Conservation (phyloP, 202 grass and related monocot genomes). For the Brachypodium distachyon region DNA sequence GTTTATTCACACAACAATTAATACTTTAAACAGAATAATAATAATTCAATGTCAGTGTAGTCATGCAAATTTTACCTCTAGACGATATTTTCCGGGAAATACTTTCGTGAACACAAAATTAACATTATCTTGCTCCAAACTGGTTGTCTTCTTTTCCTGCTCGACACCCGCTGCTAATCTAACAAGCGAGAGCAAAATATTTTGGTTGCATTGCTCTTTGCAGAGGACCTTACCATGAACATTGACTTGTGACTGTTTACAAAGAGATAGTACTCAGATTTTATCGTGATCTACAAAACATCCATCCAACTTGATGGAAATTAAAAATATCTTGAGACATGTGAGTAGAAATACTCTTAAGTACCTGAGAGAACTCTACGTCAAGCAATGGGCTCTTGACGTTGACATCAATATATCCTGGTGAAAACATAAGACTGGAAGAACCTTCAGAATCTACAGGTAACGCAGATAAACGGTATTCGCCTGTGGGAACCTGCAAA, state of each 20-base stretch:
- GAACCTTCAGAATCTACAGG: conserved; percentile 59
- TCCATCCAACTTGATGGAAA: not conserved
- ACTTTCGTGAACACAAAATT: conserved; percentile 80
- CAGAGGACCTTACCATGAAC: conserved; percentile 79
- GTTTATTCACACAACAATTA: conserved; percentile 1
- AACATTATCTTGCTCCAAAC: conserved; percentile 51
- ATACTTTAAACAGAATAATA: conserved; percentile 9
- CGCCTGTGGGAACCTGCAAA: conserved; percentile 75
- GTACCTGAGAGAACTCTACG: conserved; percentile 90
- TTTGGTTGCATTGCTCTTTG: conserved; percentile 76
- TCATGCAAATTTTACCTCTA: conserved; percentile 51
- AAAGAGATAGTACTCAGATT: conserved; percentile 22
- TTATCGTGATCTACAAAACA: not conserved
- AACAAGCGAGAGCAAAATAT: conserved; percentile 69
- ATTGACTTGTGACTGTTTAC: conserved; percentile 78
- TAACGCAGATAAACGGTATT: conserved; percentile 71
- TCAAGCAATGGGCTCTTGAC: conserved; percentile 71
- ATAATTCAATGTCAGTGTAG: not conserved
- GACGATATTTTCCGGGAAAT: conserved; percentile 91
- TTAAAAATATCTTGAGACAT: not conserved
- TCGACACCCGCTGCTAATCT: conserved; percentile 43
- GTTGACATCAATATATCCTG: conserved; percentile 60
- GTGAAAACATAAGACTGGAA: conserved; percentile 76
- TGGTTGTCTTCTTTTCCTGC: conserved; percentile 54
- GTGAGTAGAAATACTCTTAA: not conserved